These are phyloP conservation scores for Candida methanosorbosa DNA, from an alignment of 805 yeast species.

Conservation along the genomic window DNA sequence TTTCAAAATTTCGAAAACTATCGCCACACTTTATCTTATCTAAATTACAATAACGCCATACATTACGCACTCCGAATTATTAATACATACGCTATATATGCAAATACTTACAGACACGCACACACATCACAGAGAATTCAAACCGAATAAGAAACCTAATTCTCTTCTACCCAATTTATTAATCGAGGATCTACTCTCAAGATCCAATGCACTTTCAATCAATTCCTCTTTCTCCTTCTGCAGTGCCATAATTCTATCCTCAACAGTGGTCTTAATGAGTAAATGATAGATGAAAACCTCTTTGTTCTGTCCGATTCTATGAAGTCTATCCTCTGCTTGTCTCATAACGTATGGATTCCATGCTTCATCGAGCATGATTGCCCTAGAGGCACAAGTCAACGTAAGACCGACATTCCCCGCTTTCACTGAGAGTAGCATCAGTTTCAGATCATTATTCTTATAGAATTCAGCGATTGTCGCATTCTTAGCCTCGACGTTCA, in stretches of 20 bases:
- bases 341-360: slow-evolving; percentile 98
- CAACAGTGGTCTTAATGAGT: slow-evolving; percentile 66
- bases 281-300: slow-evolving; percentile 73
- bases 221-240: slow-evolving; percentile 72
- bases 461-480: slow-evolving; percentile 56
- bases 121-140: slow-evolving; percentile 14
- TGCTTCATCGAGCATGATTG: slow-evolving; percentile 86
- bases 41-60: too few relatives aligned
- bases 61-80: too few relatives aligned
- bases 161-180: slow-evolving; percentile 59
- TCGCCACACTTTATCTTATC: too few relatives aligned
- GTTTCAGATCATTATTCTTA: slow-evolving; percentile 36
- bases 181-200: slow-evolving; percentile 56
- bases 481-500: slow-evolving; percentile 64
- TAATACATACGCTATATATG: too few relatives aligned
- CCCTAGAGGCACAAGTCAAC: slow-evolving; percentile 89
- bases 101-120: too few relatives aligned
- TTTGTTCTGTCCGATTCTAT: slow-evolving; percentile 83
- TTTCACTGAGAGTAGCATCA: slow-evolving; percentile 74
- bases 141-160: slow-evolving; percentile 67
- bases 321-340: slow-evolving; percentile 95
- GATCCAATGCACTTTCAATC: slow-evolving; percentile 80
- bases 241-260: slow-evolving; percentile 76
- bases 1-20: too few relatives aligned
- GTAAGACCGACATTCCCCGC: slow-evolving; percentile 97